Percentiles rank a stretch among this genome's conserved stretches.
These are phyloP conservation scores for Saksenaea oblongispora DNA, from an alignment of 371 early-diverging fungal genomes.

Conservation along the genomic window DNA sequence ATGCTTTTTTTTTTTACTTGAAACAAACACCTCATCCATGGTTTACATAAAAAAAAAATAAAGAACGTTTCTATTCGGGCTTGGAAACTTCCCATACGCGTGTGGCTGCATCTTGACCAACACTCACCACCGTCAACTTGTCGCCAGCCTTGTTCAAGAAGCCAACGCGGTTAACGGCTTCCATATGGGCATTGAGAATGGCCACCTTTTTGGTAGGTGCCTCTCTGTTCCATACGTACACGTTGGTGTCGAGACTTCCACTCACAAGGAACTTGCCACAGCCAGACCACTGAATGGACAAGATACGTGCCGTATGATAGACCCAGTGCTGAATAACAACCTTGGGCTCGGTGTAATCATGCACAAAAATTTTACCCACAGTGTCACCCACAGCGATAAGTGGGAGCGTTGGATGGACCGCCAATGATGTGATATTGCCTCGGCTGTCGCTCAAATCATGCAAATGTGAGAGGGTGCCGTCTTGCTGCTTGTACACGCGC, in stretches of 20 bases:
- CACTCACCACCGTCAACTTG: constrained; percentile 58
- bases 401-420: constrained; percentile 72
- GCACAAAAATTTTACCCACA: constrained; percentile 80
- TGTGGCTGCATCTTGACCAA: constrained; percentile 84
- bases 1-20: too few species aligned
- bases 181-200: constrained; percentile 85
- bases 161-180: constrained; percentile 72
- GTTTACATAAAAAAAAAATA: too few species aligned
- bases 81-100: constrained; percentile 71
- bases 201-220: constrained; percentile 74
- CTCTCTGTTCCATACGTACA: constrained; percentile 89
- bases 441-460: constrained; percentile 51
- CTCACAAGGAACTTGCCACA: constrained; percentile 79
- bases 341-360: constrained; percentile 59
- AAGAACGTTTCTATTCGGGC: constrained; percentile 20
- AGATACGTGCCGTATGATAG: constrained; percentile 89
- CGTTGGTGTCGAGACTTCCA: constrained; percentile 85
- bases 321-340: constrained; percentile 78
- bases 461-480: constrained; percentile 14
- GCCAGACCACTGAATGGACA: constrained; percentile 76
- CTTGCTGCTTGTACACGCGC: constrained; percentile 34
- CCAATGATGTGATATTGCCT: constrained; percentile 75
- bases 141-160: constrained; percentile 61
- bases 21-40: too few species aligned
- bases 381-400: constrained; percentile 85